phyloP scores from a whole-genome alignment of 176 grass and related monocot species.

The Lolium multiflorum region DNA sequence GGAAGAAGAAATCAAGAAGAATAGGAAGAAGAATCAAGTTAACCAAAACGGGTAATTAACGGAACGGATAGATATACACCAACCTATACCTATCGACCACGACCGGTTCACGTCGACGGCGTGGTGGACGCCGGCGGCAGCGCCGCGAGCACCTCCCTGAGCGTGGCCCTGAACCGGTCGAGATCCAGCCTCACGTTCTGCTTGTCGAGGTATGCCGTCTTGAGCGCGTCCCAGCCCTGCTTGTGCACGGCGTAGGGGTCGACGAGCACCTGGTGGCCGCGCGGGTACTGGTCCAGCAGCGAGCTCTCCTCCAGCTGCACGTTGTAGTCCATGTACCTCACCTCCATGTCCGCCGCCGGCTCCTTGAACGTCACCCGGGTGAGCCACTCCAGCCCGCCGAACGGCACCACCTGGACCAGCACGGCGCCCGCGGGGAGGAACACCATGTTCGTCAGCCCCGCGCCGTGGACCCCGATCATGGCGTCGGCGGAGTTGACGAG shows the following conservation, averaged over 20 bases:
- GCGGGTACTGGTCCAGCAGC: conserved; percentile 81
- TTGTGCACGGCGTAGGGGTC: conserved; percentile 80
- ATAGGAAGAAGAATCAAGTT: conserved; percentile 36
- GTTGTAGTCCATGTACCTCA: conserved; percentile 89
- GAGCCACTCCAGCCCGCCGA: conserved; percentile 85
- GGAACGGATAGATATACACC: conserved; percentile 48
- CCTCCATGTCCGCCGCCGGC: conserved; percentile 78
- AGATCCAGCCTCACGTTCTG: conserved; percentile 82
- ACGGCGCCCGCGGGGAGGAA: conserved; percentile 79
- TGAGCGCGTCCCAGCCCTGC: conserved; percentile 86
- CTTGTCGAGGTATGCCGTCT: conserved; percentile 83
- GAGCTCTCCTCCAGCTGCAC: conserved; percentile 83
- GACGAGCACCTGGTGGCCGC: conserved; percentile 76
- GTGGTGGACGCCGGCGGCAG: conserved; percentile 38
- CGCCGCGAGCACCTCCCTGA: conserved; percentile 58
- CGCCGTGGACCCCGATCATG: conserved; percentile 80
- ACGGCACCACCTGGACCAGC: conserved; percentile 85
- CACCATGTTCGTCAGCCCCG: conserved; percentile 92
- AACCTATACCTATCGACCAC: conserved; percentile 53
- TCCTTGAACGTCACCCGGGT: conserved; percentile 75
- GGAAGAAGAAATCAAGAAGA: conserved; percentile 23
- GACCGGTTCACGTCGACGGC: not conserved
- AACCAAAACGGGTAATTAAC: conserved; percentile 42
- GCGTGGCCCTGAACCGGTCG: conserved; percentile 53
- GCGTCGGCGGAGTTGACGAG: conserved; percentile 78